Evolutionary conservation across 441 rosid genomes (phyloP).

Genomic region (Adansonia madagascariensis): DNA sequence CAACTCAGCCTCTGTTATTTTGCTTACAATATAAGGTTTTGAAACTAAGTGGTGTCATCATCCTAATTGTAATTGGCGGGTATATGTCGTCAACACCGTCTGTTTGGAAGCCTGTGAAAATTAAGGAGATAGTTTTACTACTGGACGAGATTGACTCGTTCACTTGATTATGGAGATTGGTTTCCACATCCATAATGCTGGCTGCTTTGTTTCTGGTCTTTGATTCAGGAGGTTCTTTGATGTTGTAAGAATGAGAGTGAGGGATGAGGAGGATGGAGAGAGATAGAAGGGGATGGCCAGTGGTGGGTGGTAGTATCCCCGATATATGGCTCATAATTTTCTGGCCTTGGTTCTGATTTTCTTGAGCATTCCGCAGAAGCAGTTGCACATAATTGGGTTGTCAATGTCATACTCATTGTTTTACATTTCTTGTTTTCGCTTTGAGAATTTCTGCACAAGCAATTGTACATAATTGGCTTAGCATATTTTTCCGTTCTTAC

Average conservation of each 20-base stretch:
- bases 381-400: neutral
- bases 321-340: neutral
- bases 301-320: neutral
- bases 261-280: neutral
- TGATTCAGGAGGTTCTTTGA: neutral
- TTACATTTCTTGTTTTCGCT: neutral
- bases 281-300: neutral
- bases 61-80: neutral
- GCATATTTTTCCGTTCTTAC: neutral
- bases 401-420: neutral
- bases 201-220: neutral
- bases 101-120: neutral
- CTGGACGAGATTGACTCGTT: neutral
- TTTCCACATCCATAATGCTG: neutral
- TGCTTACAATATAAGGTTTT: conserved; percentile 15
- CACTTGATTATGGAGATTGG: neutral
- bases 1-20: neutral
- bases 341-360: neutral
- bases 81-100: neutral
- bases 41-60: conserved; percentile 8
- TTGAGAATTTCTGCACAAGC: no score
- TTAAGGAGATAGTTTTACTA: conserved; percentile 1
- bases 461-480: neutral
- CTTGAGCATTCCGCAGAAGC: neutral
- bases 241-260: neutral